Conservation (phyloP, 108 stramenopile genomes). For the Cyclotella choctawhatcheeana region DNA sequence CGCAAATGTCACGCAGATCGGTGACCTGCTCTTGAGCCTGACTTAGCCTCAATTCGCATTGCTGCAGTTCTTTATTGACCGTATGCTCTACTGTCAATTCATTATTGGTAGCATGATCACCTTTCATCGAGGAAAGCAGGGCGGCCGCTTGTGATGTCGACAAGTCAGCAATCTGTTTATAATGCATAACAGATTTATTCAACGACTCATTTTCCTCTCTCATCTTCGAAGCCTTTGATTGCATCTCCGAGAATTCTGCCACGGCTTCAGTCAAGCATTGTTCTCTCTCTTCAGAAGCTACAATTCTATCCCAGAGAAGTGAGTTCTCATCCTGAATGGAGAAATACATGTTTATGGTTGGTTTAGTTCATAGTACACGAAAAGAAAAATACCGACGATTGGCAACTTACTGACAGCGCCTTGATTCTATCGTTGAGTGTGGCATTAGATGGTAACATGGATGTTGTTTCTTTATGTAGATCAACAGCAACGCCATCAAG, state of each 20-base stretch:
- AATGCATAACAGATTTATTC: not conserved
- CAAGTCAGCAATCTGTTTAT: slow-evolving; percentile 8
- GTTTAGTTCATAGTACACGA: no score
- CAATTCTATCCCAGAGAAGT: not conserved
- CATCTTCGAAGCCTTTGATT: not conserved
- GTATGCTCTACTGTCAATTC: not conserved
- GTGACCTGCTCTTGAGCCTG: not conserved
- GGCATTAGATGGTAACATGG: not conserved
- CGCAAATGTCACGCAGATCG: not conserved
- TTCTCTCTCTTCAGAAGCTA: slow-evolving; percentile 10
- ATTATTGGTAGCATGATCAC: not conserved
- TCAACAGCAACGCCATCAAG: not conserved
- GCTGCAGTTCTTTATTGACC: slow-evolving; percentile 1
- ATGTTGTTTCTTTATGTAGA: not conserved
- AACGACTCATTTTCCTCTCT: not conserved
- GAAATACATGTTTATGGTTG: no score
- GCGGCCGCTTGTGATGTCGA: slow-evolving; percentile 11
- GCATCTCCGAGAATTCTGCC: not conserved
- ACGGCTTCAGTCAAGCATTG: slow-evolving; percentile 1
- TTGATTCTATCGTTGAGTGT: not conserved
- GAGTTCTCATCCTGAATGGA: slow-evolving; percentile 16
- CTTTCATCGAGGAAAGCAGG: not conserved
- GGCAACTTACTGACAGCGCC: slow-evolving; percentile 2
- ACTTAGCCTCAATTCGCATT: slow-evolving; percentile 1
- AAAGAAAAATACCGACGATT: no score